Percentiles rank a stretch among this genome's conserved stretches.
These are phyloP conservation scores for Collybia sp. DNA, from an alignment of 768 basidiomycete species.

Conservation along the genomic window DNA sequence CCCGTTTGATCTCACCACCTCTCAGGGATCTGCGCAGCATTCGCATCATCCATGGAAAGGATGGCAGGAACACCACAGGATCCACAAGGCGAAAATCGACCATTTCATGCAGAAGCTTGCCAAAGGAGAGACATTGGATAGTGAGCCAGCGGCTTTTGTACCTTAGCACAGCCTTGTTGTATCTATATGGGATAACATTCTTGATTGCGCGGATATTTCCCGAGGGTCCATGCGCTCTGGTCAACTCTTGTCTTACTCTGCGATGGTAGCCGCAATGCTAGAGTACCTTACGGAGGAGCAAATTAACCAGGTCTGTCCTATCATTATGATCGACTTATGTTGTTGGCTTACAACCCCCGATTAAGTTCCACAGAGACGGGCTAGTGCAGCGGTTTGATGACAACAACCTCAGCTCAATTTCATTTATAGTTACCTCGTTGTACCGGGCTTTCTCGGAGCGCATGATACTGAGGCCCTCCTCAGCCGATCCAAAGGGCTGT, in stretches of 20 bases:
- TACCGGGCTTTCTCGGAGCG: conserved; percentile 67
- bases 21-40: conserved; percentile 39
- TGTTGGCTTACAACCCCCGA: background rate
- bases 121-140: conserved; percentile 49
- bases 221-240: no score
- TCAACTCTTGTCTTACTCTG: no score
- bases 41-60: conserved; percentile 93
- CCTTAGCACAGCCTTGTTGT: background rate
- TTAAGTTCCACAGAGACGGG: conserved; percentile 59
- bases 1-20: background rate
- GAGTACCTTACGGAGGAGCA: conserved; percentile 54
- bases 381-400: conserved; percentile 18
- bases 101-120: conserved; percentile 62
- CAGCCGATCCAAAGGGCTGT: conserved; percentile 63
- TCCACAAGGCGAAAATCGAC: conserved; percentile 84
- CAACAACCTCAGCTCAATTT: background rate
- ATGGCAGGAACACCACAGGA: conserved; percentile 89
- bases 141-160: conserved; percentile 6
- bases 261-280: conserved; percentile 16
- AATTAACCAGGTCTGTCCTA: conserved; percentile 44
- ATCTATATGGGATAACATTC: conserved; percentile 8
- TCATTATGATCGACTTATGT: background rate
- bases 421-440: conserved; percentile 62
- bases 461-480: conserved; percentile 61
- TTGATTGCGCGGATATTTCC: no score